phyloP scores from a whole-genome alignment of 176 grass and related monocot genomes.

The Eremochloa ophiuroides region DNA sequence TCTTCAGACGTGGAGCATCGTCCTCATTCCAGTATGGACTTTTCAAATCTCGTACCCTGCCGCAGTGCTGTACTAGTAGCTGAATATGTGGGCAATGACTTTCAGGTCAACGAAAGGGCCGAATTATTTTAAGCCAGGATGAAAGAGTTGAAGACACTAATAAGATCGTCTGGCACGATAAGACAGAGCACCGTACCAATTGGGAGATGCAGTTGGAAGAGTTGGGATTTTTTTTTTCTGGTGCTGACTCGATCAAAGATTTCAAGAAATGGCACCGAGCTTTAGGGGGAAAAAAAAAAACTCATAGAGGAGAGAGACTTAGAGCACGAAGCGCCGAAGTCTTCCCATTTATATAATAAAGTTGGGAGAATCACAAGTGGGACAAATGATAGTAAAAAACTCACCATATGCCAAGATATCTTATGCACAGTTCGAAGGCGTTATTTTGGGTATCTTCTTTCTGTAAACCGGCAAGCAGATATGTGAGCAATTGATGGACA shows the following conservation, averaged over 20 bases:
- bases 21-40: not conserved
- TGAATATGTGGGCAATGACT: not conserved
- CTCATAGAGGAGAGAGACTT: too few relatives aligned
- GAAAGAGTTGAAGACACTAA: not conserved
- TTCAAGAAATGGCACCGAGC: not conserved
- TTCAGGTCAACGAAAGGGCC: not conserved
- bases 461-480: not conserved
- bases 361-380: slow-evolving; percentile 10
- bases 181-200: not conserved
- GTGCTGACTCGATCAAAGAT: not conserved
- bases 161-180: not conserved
- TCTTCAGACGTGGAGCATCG: not conserved
- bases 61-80: not conserved
- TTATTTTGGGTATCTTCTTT: not conserved
- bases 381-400: not conserved
- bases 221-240: not conserved
- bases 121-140: not conserved
- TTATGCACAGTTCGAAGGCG: not conserved
- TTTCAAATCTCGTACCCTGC: not conserved
- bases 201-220: not conserved
- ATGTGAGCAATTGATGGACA: not conserved
- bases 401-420: not conserved
- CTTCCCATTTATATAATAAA: slow-evolving; percentile 2
- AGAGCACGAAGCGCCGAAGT: not conserved
- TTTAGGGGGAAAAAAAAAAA: too few relatives aligned